Base-by-base conservation (phyloP, 805 yeast species). In the Kazachstania kunashirensis region DNA sequence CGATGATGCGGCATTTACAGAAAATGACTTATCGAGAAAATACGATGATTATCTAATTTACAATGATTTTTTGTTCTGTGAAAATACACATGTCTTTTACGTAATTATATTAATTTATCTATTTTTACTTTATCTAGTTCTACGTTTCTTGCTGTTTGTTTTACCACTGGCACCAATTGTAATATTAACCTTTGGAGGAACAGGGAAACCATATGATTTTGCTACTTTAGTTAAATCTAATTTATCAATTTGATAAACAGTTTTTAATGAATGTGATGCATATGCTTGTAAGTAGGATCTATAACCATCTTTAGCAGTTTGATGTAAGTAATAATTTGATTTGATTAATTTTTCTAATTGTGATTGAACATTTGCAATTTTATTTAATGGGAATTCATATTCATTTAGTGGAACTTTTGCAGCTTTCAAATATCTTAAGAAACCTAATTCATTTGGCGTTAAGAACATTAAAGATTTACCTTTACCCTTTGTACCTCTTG, bases 381-480 rank as follows among this genome's bases (percentile, higher is more conserved):
- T 92, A 57, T 73, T 84, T 17, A 82, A 59, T 38, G 98, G 98
- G 68, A 92, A 92, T 61, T 92, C 98, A 62, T 81, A 92, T 66
- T 92, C 98, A 61, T 92, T 92, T 54, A 92, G 70, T 34, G 99
- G 98, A 24, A 92, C 98, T 59, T 88, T 89, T 37, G 98, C 96
- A 8, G 94, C 94, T 55, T 92, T 92, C 57, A 92, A 73, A 60
- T 92, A 92, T 53, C 97, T 74, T 57, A 92, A 65, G 67, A 92
- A 92, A 2, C 98, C 98, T 34, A 92, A 71, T 63, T 92, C 99
- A 29, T 75, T 77, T 30, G 98, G 98, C 7, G 89, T 79, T 59
- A 92, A 70, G 62, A 92, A 92, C 97, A 92, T 88, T 44, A 92
- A 68, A 8, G 95, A 84, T 63, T 79, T 84, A 52, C 99, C 99